Evolutionary conservation across 805 yeast genomes (phyloP), one percentile per base, ranked within the genome.

Genomic region (Lipomyces lipofer): DNA sequence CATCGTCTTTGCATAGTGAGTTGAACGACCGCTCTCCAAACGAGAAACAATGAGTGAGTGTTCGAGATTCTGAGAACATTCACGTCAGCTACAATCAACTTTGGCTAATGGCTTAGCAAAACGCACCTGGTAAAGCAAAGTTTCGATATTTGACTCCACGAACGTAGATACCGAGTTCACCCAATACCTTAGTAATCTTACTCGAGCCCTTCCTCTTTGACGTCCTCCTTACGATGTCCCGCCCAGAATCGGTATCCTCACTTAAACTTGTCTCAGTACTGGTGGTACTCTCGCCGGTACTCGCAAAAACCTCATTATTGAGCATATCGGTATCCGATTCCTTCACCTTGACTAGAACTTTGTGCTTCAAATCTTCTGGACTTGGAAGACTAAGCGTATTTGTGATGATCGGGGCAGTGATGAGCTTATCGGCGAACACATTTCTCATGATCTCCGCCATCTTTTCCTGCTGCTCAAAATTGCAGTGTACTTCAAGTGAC

Each of bases 401-500:
- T 3, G 69, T 59, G 33, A 70, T 62, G 9, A 77, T 43, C 0
- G 81, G 80, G 27, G 63, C 67, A 6, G 68, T 64, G 28, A 84
- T 71, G 28, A 92, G 70, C 44, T 75, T 69, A 24, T 80, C 85
- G 0, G 85, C 90, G 25, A 94, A 75, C 0, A 77, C 71, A 0
- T 80, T 79, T 50, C 74, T 73, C 49, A 95, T 67, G 1, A 79
- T 74, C 0, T 72, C 70, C 1, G 75, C 81, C 52, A 85, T 81
- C 30, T 75, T 75, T n/a, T 69, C 50, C 68, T 94, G 99, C 59
- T 84, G 85, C 24, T 78, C 81, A 1, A 73, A 64, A 17, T 79
- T 80, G 70, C 99, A 94, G 64, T 86, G 85, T 0, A 89, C 78
- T 66, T 94, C 99, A 24, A 94, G 75, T 2, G 97, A 90, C 13